Evolutionary conservation across 2,329 filamentous ascomycete species (phyloP).

Genomic region (Ophiostoma ulmi): DNA sequence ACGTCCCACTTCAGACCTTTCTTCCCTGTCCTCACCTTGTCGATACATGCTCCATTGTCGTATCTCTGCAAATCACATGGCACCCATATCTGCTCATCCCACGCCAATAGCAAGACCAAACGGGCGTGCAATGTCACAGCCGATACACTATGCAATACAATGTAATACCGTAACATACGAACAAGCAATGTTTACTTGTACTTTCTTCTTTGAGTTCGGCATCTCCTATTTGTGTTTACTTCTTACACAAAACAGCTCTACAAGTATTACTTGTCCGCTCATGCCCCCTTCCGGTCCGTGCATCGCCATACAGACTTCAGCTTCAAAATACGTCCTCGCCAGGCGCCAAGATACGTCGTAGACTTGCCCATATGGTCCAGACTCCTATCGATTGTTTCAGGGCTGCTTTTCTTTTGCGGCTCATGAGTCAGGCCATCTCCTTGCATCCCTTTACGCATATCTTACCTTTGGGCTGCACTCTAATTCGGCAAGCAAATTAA

Average conservation of each 20-base stretch:
- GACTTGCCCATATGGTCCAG: background rate
- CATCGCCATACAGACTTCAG: background rate
- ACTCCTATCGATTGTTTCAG: background rate
- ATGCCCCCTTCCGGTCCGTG: background rate
- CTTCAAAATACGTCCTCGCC: no score
- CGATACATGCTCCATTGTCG: background rate
- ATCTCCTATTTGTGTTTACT: background rate
- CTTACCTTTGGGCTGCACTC: no score
- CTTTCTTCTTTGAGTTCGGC: background rate
- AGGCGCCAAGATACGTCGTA: no score
- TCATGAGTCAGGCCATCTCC: background rate
- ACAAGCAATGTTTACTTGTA: no score
- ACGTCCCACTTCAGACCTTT: no score
- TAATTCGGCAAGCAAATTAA: no score
- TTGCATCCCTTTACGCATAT: background rate
- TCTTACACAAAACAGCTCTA: no score
- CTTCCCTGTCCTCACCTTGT: background rate
- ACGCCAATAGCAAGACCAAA: no score
- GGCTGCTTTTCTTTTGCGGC: background rate
- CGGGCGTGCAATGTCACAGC: no score
- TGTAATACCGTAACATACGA: no score
- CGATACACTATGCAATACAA: no score
- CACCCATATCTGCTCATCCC: background rate
- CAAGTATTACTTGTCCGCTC: background rate
- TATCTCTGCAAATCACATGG: background rate